phyloP scores from a whole-genome alignment of 1,284 basidiomycete genomes.

The Xanthoconium separans region DNA sequence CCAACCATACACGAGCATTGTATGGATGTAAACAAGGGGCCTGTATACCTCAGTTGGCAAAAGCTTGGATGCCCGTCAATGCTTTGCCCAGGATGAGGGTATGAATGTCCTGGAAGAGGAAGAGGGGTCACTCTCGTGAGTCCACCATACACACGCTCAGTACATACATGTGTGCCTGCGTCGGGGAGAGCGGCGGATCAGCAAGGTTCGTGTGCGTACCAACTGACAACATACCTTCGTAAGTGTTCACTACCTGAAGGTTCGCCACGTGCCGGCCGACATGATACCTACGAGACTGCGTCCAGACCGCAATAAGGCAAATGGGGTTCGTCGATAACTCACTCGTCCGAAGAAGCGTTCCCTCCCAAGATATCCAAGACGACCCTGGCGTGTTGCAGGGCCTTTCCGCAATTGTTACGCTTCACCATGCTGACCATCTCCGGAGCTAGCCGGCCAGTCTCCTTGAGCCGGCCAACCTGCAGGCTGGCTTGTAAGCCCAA shows the following conservation, averaged over 20 bases:
- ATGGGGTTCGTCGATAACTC: slow-evolving; percentile 30
- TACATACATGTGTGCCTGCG: slow-evolving; percentile 33
- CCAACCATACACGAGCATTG: neutral
- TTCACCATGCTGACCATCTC: slow-evolving; percentile 97
- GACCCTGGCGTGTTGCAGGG: slow-evolving; percentile 74
- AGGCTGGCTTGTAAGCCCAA: slow-evolving; percentile 81
- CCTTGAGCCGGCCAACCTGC: slow-evolving; percentile 90
- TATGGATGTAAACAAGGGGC: neutral
- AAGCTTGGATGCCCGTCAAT: slow-evolving; percentile 85
- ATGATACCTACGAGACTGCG: slow-evolving; percentile 60
- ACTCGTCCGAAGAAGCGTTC: slow-evolving; percentile 90
- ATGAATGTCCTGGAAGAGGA: slow-evolving; percentile 66
- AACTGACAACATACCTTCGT: slow-evolving; percentile 61
- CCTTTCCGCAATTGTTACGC: slow-evolving; percentile 95
- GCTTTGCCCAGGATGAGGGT: slow-evolving; percentile 90
- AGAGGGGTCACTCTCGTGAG: neutral
- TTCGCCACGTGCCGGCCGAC: slow-evolving; percentile 90
- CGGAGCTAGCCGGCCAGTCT: slow-evolving; percentile 73
- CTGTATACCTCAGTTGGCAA: slow-evolving; percentile 48
- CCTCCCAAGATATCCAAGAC: slow-evolving; percentile 90
- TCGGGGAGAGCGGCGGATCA: slow-evolving; percentile 2
- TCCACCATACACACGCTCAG: neutral
- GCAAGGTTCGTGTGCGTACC: neutral
- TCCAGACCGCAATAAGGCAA: neutral
- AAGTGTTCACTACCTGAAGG: slow-evolving; percentile 89